Evolutionary conservation across 257 asterid genomes (phyloP).

Genomic region (Gynochthodes officinalis): DNA sequence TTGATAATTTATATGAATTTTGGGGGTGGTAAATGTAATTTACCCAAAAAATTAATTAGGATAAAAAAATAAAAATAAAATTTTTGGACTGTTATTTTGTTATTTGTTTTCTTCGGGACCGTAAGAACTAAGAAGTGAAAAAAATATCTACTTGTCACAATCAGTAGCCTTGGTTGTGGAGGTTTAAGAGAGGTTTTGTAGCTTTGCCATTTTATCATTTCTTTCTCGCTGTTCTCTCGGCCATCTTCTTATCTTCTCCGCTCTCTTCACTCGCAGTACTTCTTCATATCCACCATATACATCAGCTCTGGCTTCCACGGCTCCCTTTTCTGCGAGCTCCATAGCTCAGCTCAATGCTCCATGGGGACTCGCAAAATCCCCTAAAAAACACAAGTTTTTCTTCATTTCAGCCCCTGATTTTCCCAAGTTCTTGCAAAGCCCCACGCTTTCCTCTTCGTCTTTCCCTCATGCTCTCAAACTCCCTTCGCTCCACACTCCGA

Average conservation of each 20-base stretch:
- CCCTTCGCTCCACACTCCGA: slow-evolving; percentile 45
- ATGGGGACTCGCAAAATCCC: slow-evolving; percentile 37
- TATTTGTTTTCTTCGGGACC: no score
- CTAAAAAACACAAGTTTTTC: slow-evolving; percentile 28
- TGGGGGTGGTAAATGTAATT: no score
- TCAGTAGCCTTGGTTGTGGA: background rate
- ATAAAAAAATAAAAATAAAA: background rate
- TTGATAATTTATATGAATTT: no score
- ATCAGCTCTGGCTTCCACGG: slow-evolving; percentile 62
- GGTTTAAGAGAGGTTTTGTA: slow-evolving; percentile 14
- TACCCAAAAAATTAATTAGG: no score
- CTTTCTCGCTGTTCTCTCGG: background rate
- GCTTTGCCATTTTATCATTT: background rate
- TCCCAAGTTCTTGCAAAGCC: slow-evolving; percentile 32
- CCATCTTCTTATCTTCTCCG: slow-evolving; percentile 24
- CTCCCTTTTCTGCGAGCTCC: slow-evolving; percentile 54
- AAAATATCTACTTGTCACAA: background rate
- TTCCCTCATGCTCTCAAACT: slow-evolving; percentile 68
- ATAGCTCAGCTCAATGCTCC: slow-evolving; percentile 43
- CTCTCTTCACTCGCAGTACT: background rate
- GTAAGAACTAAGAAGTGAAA: background rate
- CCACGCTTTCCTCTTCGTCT: slow-evolving; percentile 35
- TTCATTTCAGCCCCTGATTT: slow-evolving; percentile 40
- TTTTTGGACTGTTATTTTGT: background rate
- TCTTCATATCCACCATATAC: slow-evolving; percentile 17